Evolutionary conservation across 2,329 filamentous ascomycete species (phyloP), one percentile per base, ranked within the genome.

Genomic region (Talaromyces piceae): DNA sequence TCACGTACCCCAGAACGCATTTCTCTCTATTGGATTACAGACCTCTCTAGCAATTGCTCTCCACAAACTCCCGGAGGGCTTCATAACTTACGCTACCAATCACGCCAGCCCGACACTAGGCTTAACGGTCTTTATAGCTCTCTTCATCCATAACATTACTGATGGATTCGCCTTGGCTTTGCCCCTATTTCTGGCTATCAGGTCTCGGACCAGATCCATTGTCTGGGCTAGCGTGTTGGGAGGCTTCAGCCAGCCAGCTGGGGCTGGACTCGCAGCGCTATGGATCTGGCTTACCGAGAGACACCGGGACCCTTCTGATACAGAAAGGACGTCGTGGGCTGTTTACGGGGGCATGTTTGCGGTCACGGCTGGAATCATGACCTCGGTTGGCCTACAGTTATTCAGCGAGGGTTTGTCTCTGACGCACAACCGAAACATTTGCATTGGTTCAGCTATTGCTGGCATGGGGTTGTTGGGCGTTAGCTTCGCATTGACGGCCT

Each of bases 141-240:
- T 98, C 6, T 95, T 95, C 65, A 91, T 98, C 53, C 93, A 98
- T 77, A 98, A 97, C 72, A 95, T 98, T 62, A 91, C 89, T 25
- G 93, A 98, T 72, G 93, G 93, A 1, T 97, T 97, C 65, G 88
- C 91, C 55, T 86, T 98, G 79, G 89, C 90, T 0, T 73, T 98
- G 0, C 93, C 93, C 0, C 77, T 98, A 0, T 98, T 95, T 69
- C 87, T 98, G 62, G 93, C 93, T 1, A 80, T 96, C 27, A 80
- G 85, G 55, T 91, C 84, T 53, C 85, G 90, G 43, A 73, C 81
- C 64, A 86, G 84, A 60, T 91, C 93, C 16, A 93, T 97, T 73
- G 70, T 87, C 53, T 94, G 88, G 83, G 85, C 87, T 4, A 84
- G 87, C 8, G 66, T 95, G 0, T 76, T 98, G 0, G 93, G 93